These are phyloP conservation scores for Friedmanniomyces simplex DNA, from an alignment of 495 filamentous ascomycete genomes.

Conservation along the genomic window DNA sequence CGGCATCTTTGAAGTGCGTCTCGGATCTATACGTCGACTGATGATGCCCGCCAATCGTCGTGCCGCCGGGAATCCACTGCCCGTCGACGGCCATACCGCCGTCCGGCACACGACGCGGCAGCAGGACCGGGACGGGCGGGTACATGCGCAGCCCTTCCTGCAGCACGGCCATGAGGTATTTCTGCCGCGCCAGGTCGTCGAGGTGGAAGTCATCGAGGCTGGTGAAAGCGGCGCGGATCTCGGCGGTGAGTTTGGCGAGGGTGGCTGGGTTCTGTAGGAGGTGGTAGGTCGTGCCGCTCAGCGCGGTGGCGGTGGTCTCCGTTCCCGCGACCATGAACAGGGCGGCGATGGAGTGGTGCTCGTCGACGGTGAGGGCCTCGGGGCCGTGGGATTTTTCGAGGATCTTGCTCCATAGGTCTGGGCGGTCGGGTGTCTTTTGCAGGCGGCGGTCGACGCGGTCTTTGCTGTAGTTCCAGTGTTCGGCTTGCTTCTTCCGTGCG, in stretches of 20 bases:
- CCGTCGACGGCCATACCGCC: neutral
- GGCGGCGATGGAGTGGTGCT: constrained; percentile 23
- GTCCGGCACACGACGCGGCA: neutral
- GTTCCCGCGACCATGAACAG: constrained; percentile 31
- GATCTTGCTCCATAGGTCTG: constrained; percentile 27
- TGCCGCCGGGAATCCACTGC: constrained; percentile 14
- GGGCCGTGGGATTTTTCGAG: constrained; percentile 19
- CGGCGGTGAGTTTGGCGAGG: constrained; percentile 2
- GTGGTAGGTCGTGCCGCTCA: constrained; percentile 21
- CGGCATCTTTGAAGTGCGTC: constrained; percentile 16
- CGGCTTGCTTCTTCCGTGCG: neutral
- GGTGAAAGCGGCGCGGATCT: constrained; percentile 19
- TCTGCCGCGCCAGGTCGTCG: constrained; percentile 15
- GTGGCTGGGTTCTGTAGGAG: constrained; percentile 18
- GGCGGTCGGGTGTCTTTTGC: constrained; percentile 16
- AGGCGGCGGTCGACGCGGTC: constrained; percentile 26
- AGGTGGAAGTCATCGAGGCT: constrained; percentile 16
- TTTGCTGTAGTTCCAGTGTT: constrained; percentile 20
- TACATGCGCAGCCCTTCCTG: constrained; percentile 23
- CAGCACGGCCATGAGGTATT: constrained; percentile 20
- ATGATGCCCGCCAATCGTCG: constrained; percentile 17
- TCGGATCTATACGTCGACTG: constrained; percentile 1
- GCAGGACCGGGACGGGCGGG: constrained; percentile 11
- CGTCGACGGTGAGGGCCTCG: constrained; percentile 19
- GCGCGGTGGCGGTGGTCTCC: constrained; percentile 27